phyloP scores from a whole-genome alignment of 1,284 basidiomycete species.

The Apiotrichum gracile region DNA sequence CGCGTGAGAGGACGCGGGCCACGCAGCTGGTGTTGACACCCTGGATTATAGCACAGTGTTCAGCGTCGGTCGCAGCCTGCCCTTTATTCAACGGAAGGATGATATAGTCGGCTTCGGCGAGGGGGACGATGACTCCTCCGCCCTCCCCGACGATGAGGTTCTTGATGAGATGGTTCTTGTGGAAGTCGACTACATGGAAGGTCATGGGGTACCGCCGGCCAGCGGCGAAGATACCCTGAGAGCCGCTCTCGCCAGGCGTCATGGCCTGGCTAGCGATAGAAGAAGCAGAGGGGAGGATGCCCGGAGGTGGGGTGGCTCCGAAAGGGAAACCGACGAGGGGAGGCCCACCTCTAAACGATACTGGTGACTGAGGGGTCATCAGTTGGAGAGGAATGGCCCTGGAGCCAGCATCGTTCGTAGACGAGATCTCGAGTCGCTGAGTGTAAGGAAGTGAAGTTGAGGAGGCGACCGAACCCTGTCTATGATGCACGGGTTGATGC shows the following conservation, averaged over 20 bases:
- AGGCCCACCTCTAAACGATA: too few relatives aligned
- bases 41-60: background rate
- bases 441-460: too few relatives aligned
- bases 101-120: background rate
- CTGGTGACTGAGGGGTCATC: too few relatives aligned
- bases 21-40: background rate
- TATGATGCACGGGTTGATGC: too few relatives aligned
- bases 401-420: too few relatives aligned
- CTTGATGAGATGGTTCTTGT: background rate
- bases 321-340: too few relatives aligned
- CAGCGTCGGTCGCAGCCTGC: background rate
- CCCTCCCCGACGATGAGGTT: background rate
- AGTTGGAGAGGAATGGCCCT: too few relatives aligned
- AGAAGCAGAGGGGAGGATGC: background rate
- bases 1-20: background rate
- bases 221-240: background rate
- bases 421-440: too few relatives aligned
- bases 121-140: background rate
- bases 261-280: too few relatives aligned
- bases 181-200: background rate
- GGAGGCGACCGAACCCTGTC: too few relatives aligned
- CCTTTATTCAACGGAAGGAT: background rate
- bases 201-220: background rate
- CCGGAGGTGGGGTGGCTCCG: background rate
- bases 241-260: too few relatives aligned